Evolutionary conservation across 805 yeast genomes (phyloP), one percentile per base, ranked within the genome.

Genomic region (Cephaloascus albidus): DNA sequence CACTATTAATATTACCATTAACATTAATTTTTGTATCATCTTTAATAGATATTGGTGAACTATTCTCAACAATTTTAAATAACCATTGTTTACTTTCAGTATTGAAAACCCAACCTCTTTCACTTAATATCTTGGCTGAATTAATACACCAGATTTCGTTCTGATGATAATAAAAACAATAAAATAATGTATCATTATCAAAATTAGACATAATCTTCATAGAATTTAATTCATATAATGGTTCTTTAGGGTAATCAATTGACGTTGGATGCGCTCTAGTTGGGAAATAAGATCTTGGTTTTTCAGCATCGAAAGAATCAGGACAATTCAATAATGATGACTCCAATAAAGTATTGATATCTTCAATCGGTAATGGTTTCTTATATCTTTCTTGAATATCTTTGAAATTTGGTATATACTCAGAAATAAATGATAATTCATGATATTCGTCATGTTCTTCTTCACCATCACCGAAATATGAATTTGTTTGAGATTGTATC

Each of bases 221-320:
- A 45, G 80, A 77, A 38, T 78, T 81, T n/a, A 68, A 61, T 53
- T 78, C 85, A 42, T 77, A 76, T 59, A 79, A 69, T 26, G 89
- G 89, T 44, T 84, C 93, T 54, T 80, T 86, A 2, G 98, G 98
- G 61, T 86, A 93, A 59, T 81, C 85, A 18, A 84, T 75, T 31
- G 93, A 85, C 5, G 95, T 86, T 20, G 96, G 95, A 54, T 84
- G 94, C 39, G 94, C 94, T 48, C 79, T 77, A 18, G 74, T 72
- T 4, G 97, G 90, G 37, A 73, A 75, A 55, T 87, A 80, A 33
- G 54, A 57, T 44, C 81, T 74, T 15, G 97, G 95, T 49, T 69
- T 75, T 51, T 90, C 97, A 2, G 95, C 81, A 55, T 90, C 95
- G 42, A 80, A 74, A 1, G 97, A 85, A 60, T 93, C 97, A 0